Percentiles rank a stretch among this genome's conserved stretches.
Evolutionary conservation across 2,329 filamentous ascomycete genomes (phyloP).

Genomic region (Bipolaris sorokiniana): DNA sequence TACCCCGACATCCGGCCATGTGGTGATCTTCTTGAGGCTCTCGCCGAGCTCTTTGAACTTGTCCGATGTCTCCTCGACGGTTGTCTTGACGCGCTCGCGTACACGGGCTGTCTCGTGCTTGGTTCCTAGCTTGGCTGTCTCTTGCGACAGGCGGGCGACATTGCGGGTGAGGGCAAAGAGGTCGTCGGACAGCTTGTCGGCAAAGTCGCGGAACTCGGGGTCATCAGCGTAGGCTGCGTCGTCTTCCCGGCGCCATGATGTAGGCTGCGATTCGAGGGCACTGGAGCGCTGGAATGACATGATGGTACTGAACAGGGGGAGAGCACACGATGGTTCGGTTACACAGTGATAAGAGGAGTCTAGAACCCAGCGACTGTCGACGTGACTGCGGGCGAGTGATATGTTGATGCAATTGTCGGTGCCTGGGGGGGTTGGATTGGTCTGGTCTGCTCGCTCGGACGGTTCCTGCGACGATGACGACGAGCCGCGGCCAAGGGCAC

Average conservation of each 20-base stretch:
- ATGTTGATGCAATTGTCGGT: slow-evolving; percentile 22
- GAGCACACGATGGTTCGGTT: not conserved
- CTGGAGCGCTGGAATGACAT: slow-evolving; percentile 95
- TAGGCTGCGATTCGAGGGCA: slow-evolving; percentile 79
- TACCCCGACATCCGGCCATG: slow-evolving; percentile 74
- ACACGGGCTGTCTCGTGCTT: slow-evolving; percentile 90
- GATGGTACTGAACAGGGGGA: slow-evolving; percentile 56
- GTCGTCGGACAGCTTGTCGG: slow-evolving; percentile 82
- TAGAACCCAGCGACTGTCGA: slow-evolving; percentile 13
- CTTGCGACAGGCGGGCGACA: slow-evolving; percentile 81
- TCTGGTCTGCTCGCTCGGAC: slow-evolving; percentile 15
- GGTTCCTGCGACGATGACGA: slow-evolving; percentile 39
- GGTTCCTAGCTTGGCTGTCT: slow-evolving; percentile 85
- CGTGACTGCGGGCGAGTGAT: slow-evolving; percentile 13
- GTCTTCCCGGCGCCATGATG: slow-evolving; percentile 69
- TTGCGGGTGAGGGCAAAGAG: slow-evolving; percentile 89
- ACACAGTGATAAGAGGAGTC: not conserved
- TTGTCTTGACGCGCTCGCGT: slow-evolving; percentile 85
- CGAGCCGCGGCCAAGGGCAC: slow-evolving; percentile 21
- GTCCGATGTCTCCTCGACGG: slow-evolving; percentile 83
- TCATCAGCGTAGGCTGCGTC: slow-evolving; percentile 85
- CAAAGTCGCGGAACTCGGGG: slow-evolving; percentile 85
- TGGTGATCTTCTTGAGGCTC: slow-evolving; percentile 88
- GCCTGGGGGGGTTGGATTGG: slow-evolving; percentile 37
- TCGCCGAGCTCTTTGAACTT: slow-evolving; percentile 92